These are phyloP conservation scores for Cichorium intybus DNA, from an alignment of 140 eudicot genomes.

Conservation along the genomic window DNA sequence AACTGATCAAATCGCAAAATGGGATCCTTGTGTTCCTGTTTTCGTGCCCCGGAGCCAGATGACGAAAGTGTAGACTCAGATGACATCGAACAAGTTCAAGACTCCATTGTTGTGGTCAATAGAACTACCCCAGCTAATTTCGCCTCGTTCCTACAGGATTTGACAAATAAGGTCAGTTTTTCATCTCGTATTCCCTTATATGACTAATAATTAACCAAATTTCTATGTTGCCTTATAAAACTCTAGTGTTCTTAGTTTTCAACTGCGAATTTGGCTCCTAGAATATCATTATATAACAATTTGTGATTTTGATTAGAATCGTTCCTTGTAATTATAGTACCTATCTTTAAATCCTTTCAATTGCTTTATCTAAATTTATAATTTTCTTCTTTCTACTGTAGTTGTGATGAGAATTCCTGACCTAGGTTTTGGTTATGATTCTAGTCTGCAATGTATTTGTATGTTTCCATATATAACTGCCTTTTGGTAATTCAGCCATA, in stretches of 20 bases:
- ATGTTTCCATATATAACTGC: background rate
- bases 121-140: constrained; percentile 33
- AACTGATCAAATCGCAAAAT: constrained; percentile 10
- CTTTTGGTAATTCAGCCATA: background rate
- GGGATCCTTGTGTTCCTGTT: constrained; percentile 40
- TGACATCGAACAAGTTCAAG: constrained; percentile 31
- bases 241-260: background rate
- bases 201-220: background rate
- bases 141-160: constrained; percentile 28
- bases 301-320: constrained; percentile 11
- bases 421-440: background rate
- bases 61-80: constrained; percentile 37
- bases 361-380: background rate
- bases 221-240: constrained; percentile 5
- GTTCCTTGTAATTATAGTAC: background rate
- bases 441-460: constrained; percentile 4
- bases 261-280: background rate
- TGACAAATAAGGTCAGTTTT: constrained; percentile 37
- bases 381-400: background rate
- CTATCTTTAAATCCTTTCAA: background rate
- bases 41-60: constrained; percentile 26
- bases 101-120: constrained; percentile 13
- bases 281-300: background rate
- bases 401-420: background rate
- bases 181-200: background rate